These are phyloP conservation scores for Kwoniella shivajii DNA, from an alignment of 1,284 basidiomycete genomes.

Conservation along the genomic window DNA sequence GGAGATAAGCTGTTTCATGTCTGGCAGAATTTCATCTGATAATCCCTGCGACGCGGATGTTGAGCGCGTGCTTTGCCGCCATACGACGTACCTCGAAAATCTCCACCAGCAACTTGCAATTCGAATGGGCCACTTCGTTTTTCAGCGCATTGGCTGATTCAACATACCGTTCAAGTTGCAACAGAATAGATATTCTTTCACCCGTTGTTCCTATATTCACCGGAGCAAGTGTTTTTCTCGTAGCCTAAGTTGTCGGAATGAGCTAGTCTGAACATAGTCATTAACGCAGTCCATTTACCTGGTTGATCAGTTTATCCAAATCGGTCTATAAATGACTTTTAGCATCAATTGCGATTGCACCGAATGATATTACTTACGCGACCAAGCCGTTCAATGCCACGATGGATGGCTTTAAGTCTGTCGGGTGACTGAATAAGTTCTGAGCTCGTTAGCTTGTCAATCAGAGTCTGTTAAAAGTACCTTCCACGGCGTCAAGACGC, in stretches of 20 bases:
- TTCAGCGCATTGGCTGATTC: background rate
- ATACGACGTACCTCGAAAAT: background rate
- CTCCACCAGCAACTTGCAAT: background rate
- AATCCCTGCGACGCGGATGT: background rate
- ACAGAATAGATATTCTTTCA: slow-evolving; percentile 9
- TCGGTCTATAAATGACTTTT: slow-evolving; percentile 61
- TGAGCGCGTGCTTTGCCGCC: background rate
- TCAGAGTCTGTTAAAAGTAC: slow-evolving; percentile 46
- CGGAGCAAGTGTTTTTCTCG: background rate
- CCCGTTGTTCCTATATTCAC: slow-evolving; percentile 5
- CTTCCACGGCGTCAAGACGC: slow-evolving; percentile 80
- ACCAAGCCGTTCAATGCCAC: background rate
- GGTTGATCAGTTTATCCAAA: slow-evolving; percentile 80
- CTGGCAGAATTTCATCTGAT: background rate
- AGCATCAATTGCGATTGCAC: background rate
- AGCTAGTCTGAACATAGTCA: slow-evolving; percentile 77
- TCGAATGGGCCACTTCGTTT: background rate
- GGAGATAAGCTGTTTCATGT: background rate
- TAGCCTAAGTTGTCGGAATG: background rate
- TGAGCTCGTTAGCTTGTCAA: background rate
- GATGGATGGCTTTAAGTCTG: slow-evolving; percentile 7
- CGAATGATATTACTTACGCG: background rate
- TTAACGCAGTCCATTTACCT: slow-evolving; percentile 74
- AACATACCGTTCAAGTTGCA: slow-evolving; percentile 9
- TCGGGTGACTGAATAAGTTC: slow-evolving; percentile 21